Conservation (phyloP, 352 stramenopile genomes). For the Phytophthora macrochlamydospora region DNA sequence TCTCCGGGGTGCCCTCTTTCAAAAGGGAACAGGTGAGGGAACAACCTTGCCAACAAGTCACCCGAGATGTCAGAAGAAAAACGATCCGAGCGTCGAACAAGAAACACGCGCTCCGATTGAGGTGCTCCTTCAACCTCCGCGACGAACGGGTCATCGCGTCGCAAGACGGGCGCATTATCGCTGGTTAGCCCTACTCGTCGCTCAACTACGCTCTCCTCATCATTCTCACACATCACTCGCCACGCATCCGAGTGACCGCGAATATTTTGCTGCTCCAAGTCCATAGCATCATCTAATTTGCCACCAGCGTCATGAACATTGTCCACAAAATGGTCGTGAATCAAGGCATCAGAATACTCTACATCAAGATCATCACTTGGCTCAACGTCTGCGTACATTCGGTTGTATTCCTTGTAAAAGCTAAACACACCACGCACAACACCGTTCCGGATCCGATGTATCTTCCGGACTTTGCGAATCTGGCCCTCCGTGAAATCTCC, state of each 20-base stretch:
- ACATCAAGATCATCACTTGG: neutral
- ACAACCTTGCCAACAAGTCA: neutral
- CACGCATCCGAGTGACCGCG: neutral
- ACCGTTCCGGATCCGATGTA: slow-evolving; percentile 1
- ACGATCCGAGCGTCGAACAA: neutral
- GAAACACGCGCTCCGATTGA: slow-evolving; percentile 1
- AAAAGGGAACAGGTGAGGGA: slow-evolving; percentile 9
- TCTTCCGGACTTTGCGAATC: neutral
- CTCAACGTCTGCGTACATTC: neutral
- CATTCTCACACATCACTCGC: neutral
- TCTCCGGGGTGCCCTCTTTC: slow-evolving; percentile 15
- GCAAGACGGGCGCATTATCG: neutral
- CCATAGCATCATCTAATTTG: neutral
- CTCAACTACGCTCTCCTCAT: slow-evolving; percentile 4
- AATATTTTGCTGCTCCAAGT: slow-evolving; percentile 2
- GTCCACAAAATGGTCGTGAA: neutral
- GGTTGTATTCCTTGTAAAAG: slow-evolving; percentile 7
- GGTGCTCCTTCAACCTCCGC: neutral
- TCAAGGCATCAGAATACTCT: neutral
- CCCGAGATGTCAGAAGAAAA: neutral
- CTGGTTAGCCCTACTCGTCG: neutral
- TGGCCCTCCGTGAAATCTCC: slow-evolving; percentile 7
- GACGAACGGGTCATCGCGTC: neutral
- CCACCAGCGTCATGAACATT: neutral
- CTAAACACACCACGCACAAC: neutral